Conservation (phyloP, 345 rosid genomes). For the Gossypium longicalyx region DNA sequence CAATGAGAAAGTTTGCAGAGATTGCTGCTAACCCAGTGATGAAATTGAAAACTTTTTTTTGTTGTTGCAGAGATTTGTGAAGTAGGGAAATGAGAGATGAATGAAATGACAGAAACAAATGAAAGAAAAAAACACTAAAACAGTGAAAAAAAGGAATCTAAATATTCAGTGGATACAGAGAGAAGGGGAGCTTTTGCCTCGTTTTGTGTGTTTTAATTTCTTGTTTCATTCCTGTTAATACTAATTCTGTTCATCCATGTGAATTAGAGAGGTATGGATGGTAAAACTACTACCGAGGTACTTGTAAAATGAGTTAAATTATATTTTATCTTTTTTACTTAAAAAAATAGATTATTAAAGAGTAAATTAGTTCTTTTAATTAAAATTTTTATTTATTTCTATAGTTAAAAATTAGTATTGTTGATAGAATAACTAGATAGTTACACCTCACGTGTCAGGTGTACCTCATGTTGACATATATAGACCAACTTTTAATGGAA, state of each 20-base stretch:
- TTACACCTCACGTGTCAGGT: too few species aligned
- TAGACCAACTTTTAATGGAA: too few species aligned
- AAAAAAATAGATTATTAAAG: too few species aligned
- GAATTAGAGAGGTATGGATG: too few species aligned
- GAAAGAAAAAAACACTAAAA: background rate
- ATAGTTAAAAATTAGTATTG: too few species aligned
- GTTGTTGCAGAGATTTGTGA: constrained; percentile 9
- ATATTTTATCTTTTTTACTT: too few species aligned
- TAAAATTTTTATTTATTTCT: too few species aligned
- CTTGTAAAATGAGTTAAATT: too few species aligned
- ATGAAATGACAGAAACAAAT: background rate
- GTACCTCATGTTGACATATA: too few species aligned
- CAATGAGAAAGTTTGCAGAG: background rate
- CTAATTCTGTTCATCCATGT: background rate
- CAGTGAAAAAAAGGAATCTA: constrained; percentile 6
- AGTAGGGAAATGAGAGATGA: background rate
- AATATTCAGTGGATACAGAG: background rate
- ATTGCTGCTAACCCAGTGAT: background rate
- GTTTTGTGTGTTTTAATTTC: constrained; percentile 25
- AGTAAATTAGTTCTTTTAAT: too few species aligned
- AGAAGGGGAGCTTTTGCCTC: constrained; percentile 17
- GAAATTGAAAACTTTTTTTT: constrained; percentile 15
- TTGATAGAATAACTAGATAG: too few species aligned
- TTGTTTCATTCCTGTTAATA: constrained; percentile 12
- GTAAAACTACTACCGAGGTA: too few species aligned